Evolutionary conservation across 345 rosid genomes (phyloP).

Genomic region (Clausena lansium): DNA sequence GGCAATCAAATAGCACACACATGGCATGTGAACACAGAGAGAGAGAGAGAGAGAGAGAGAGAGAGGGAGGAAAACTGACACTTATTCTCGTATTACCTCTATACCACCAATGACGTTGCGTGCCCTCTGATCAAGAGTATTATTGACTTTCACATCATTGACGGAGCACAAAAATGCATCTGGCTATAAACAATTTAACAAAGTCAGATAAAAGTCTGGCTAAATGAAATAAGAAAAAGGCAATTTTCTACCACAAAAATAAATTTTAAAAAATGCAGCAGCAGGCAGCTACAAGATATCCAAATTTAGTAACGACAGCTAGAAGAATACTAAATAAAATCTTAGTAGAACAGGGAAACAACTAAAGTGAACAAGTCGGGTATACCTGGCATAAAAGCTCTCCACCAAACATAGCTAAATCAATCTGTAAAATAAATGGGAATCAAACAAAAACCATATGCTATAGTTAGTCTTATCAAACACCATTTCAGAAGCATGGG

Average conservation of each 20-base stretch:
- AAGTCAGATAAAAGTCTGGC: slow-evolving; percentile 26
- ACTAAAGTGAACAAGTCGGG: slow-evolving; percentile 22
- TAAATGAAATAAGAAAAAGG: background rate
- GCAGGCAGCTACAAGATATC: background rate
- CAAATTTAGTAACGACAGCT: background rate
- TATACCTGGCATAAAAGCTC: slow-evolving; percentile 92
- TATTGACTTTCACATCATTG: slow-evolving; percentile 84
- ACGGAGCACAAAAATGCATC: slow-evolving; percentile 97
- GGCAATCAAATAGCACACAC: too few species aligned
- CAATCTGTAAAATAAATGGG: slow-evolving; percentile 49
- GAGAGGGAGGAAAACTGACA: background rate
- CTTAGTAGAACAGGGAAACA: slow-evolving; percentile 6
- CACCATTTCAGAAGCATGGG: background rate
- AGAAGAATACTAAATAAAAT: background rate
- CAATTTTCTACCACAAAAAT: background rate
- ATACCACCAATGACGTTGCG: slow-evolving; percentile 62
- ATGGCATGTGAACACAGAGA: background rate
- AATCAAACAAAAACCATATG: slow-evolving; percentile 21
- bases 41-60: background rate
- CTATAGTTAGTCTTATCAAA: slow-evolving; percentile 10
- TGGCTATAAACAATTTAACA: slow-evolving; percentile 61
- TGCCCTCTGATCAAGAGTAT: slow-evolving; percentile 70
- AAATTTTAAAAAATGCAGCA: background rate
- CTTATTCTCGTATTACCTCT: slow-evolving; percentile 53
- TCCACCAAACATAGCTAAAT: slow-evolving; percentile 91